Evolutionary conservation across 2,329 filamentous ascomycete genomes (phyloP), one percentile per base, ranked within the genome.

Genomic region (Colletotrichum acutatum): DNA sequence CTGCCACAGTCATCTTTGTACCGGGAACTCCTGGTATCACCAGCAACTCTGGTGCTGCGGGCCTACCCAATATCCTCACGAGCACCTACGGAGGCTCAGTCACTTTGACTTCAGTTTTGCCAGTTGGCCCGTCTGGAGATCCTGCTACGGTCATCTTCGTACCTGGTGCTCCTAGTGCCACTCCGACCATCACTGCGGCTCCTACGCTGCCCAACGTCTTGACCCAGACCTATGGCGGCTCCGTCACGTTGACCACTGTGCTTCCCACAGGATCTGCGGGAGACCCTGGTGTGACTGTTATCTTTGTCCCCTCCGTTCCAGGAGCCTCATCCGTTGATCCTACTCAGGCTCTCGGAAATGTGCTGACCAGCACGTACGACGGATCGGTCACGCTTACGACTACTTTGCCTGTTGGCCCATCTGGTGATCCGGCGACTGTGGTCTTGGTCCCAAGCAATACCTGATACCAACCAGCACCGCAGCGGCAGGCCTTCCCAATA

Each of bases 321-420:
- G 52, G 56, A 5, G 42, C 42, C 42, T 22, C 42, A 7, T 49
- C 42, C 7, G 42, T 49, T 7, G 19, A n/a, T n/a, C 42, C 42
- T 49, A 52, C 32, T 28, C 49, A 16, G 22, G 30, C 57, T 30
- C 52, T 56, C 5, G 57, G 53, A 7, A 66, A 60, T 8, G 14
- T 72, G 9, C 34, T 58, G 7, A 72, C 70, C 8, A 72, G 70
- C 32, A 69, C 58, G 3, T 72, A 72, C 22, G 70, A 34, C 5
- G 70, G 70, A n/a, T 72, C 70, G 0, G 24, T 60, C 26, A 63
- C 59, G 16, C 64, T 56, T 16, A 72, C 70, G 30, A 59, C 66
- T 0, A 69, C 46, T 30, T 49, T 56, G 19, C 59, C 52, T 3
- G 30, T 16, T 4, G 66, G 66, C 2, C 14, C 66, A 6, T 53